Conservation (phyloP, 2,329 filamentous ascomycete species). For the Talaromyces sp. region DNA sequence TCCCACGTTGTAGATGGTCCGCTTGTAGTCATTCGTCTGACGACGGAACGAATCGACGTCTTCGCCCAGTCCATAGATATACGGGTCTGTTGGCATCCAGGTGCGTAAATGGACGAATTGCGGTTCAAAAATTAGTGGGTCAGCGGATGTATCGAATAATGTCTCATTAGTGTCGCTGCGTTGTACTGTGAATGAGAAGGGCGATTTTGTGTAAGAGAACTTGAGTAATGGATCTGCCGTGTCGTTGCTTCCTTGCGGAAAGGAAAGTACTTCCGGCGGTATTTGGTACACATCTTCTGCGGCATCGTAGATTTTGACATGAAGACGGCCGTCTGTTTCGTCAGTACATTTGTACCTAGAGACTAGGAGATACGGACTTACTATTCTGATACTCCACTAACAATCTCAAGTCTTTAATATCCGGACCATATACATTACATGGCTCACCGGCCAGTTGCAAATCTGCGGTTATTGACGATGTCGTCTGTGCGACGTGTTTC, state of each 20-base stretch:
- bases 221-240: conserved; percentile 46
- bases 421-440: conserved; percentile 60
- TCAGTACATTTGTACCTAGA: conserved; percentile 24
- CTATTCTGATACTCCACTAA: conserved; percentile 61
- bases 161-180: conserved; percentile 32
- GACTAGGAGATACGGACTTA: conserved; percentile 33
- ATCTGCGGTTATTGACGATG: conserved; percentile 54
- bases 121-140: conserved; percentile 68
- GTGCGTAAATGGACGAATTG: conserved; percentile 74
- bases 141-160: conserved; percentile 67
- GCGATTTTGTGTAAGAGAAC: conserved; percentile 55
- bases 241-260: conserved; percentile 49
- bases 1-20: conserved; percentile 68
- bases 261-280: conserved; percentile 64
- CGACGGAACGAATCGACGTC: conserved; percentile 69
- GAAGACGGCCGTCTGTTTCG: conserved; percentile 59
- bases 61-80: conserved; percentile 76
- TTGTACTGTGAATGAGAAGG: conserved; percentile 65
- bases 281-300: conserved; percentile 70
- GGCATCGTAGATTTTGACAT: conserved; percentile 70
- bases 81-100: conserved; percentile 63
- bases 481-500: conserved; percentile 28
- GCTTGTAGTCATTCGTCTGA: conserved; percentile 65
- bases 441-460: conserved; percentile 65
- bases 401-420: conserved; percentile 56